Evolutionary conservation across 2,329 filamentous ascomycete genomes (phyloP).

Genomic region (Colletotrichum liaoningense): DNA sequence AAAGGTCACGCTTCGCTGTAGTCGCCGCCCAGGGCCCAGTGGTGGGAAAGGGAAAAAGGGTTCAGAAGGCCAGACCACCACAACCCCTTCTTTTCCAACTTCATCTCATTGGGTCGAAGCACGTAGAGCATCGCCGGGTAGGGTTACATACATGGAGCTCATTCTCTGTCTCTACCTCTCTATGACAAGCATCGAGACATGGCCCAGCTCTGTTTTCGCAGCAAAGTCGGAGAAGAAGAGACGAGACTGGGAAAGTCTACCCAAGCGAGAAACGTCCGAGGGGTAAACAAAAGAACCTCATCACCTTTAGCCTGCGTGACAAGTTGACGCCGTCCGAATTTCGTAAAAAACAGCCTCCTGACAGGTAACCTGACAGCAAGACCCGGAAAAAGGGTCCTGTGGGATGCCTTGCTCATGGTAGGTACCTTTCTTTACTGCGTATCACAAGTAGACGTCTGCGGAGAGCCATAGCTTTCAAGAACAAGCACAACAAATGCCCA

Average conservation of each 20-base stretch:
- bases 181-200: background rate
- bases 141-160: constrained; percentile 29
- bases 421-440: background rate
- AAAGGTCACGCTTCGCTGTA: background rate
- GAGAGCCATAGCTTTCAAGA: background rate
- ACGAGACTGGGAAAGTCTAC: background rate
- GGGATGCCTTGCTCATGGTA: background rate
- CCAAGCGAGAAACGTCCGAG: background rate
- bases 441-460: background rate
- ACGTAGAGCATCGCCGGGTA: constrained; percentile 12
- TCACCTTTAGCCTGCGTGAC: background rate
- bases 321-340: background rate
- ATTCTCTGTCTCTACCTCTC: background rate
- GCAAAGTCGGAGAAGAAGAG: background rate
- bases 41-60: background rate
- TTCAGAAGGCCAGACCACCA: constrained; percentile 6
- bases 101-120: constrained; percentile 15
- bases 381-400: background rate
- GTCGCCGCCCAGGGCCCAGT: background rate
- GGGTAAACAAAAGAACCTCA: background rate
- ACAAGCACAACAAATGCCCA: background rate
- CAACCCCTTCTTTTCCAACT: background rate
- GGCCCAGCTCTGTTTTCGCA: background rate
- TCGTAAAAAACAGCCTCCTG: background rate
- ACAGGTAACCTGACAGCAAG: background rate